Evolutionary conservation across 768 basidiomycete genomes (phyloP).

Genomic region (Agaricus bisporus): DNA sequence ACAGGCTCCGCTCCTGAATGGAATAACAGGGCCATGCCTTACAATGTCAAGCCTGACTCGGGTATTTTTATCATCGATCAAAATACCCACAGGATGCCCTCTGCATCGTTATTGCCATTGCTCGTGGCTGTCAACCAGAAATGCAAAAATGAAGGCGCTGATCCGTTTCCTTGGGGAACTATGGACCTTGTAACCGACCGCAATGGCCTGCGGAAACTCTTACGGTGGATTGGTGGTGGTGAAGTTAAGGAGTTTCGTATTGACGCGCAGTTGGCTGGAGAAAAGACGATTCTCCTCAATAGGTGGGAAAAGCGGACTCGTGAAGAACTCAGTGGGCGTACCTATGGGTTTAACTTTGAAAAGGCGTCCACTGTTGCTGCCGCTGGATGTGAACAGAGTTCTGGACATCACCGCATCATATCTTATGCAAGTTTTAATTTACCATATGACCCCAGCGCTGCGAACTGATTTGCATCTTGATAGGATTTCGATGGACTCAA

Average conservation of each 20-base stretch:
- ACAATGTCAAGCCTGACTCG: constrained; percentile 46
- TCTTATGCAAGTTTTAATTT: constrained; percentile 45
- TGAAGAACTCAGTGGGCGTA: constrained; percentile 29
- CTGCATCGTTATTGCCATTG: constrained; percentile 42
- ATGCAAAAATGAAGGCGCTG: constrained; percentile 22
- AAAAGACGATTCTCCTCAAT: constrained; percentile 53
- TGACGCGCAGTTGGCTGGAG: constrained; percentile 57
- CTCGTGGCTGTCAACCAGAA: constrained; percentile 50
- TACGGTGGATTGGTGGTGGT: constrained; percentile 45
- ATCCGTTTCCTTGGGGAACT: constrained; percentile 33
- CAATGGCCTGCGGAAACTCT: constrained; percentile 57
- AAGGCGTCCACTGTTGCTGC: constrained; percentile 43
- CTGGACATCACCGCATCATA: constrained; percentile 59
- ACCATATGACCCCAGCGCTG: not conserved
- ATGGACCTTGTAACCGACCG: constrained; percentile 57
- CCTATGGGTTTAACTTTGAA: constrained; percentile 61
- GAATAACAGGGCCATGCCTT: constrained; percentile 42
- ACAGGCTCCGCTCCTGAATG: constrained; percentile 58
- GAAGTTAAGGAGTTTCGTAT: constrained; percentile 53
- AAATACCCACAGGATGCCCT: constrained; percentile 41
- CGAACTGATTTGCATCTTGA: not conserved
- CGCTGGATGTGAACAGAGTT: constrained; percentile 40
- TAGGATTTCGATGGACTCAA: constrained; percentile 49
- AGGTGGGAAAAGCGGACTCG: constrained; percentile 44
- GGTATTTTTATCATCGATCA: constrained; percentile 50